Evolutionary conservation across 139 green algal genomes (phyloP), one percentile per base, ranked within the genome.

Genomic region (Tetradesmus obliquus): DNA sequence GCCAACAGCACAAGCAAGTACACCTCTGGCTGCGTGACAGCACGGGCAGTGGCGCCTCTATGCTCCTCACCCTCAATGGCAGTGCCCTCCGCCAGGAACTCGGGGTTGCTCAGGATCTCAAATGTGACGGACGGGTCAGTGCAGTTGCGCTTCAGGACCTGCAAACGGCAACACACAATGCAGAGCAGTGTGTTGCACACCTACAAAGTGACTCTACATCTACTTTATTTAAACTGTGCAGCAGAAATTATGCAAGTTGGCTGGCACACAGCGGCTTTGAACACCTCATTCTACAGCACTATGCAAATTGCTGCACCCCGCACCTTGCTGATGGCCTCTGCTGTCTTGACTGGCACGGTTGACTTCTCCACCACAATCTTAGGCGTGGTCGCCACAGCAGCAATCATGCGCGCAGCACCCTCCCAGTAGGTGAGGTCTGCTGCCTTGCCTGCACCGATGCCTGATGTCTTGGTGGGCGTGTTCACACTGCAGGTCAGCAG

Each of bases 281-380:
- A 79, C 17, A n/a, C 15, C 69, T 79, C 17, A 19, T 79, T 45
- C 32, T 45, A 45, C 32, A 45, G 32, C 32, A 45, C 32, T 45
- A 45, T 45, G 32, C 90, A 45, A 92, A 97, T 87, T 79, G 83
- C 57, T 55, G 80, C 8, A 3, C 3, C 2, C 10, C 87, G 2
- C 80, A 97, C 97, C 97, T 99, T 99, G 86, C 96, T 97, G 84
- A 99, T 99, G 17, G 98, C 98, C 93, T 99, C 98, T 5, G 98
- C 98, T 0, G 98, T 99, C 93, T 99, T 99, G n/a, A 99, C 98
- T 10, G 98, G 98, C 72, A 99, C 98, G 1, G 98, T 99, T 13
- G 97, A 99, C 96, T 99, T 99, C 96, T 99, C 98, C 79, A 99
- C 98, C 20, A 99, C 97, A 91, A 99, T 99, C 95, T 99, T 99